A percentile compares a stretch with the other conserved stretches of the same genome.
Evolutionary conservation across 1,284 basidiomycete genomes (phyloP).

Genomic region (Leccinum cinnamomeum): DNA sequence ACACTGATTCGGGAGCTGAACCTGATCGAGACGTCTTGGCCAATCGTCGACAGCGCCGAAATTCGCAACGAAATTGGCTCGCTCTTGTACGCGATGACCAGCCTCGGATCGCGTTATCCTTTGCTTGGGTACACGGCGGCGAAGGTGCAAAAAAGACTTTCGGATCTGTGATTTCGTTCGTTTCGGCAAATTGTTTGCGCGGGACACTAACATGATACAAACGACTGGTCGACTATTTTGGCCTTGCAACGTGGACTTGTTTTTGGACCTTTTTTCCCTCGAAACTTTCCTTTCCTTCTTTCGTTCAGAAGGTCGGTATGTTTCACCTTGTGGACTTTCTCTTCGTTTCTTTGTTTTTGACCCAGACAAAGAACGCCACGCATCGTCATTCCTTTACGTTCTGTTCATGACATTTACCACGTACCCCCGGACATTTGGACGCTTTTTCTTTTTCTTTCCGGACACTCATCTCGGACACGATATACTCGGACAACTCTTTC

Average conservation of each 20-base stretch:
- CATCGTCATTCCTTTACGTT: not conserved
- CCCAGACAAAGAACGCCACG: not conserved
- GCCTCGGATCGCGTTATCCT: slow-evolving; percentile 57
- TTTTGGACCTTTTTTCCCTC: no score
- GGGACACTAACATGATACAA: not conserved
- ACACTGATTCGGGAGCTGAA: slow-evolving; percentile 63
- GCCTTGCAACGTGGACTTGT: no score
- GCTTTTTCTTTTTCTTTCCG: not conserved
- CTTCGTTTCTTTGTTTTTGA: not conserved
- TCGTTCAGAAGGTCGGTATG: not conserved
- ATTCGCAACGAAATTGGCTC: slow-evolving; percentile 60
- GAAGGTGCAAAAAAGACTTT: slow-evolving; percentile 44
- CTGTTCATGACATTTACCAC: not conserved
- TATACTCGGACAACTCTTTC: not conserved
- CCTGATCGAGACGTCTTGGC: slow-evolving; percentile 58
- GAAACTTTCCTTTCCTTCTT: not conserved
- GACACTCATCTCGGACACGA: not conserved
- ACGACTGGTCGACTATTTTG: not conserved
- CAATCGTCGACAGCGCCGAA: slow-evolving; percentile 53
- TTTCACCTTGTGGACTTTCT: not conserved
- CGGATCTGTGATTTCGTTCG: slow-evolving; percentile 36
- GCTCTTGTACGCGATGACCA: slow-evolving; percentile 63
- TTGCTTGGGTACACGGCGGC: slow-evolving; percentile 53
- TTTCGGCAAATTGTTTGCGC: not conserved
- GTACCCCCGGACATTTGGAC: not conserved